Evolutionary conservation across 2,329 filamentous ascomycete genomes (phyloP), one percentile per base, ranked within the genome.

Genomic region (Cercospora zeina): DNA sequence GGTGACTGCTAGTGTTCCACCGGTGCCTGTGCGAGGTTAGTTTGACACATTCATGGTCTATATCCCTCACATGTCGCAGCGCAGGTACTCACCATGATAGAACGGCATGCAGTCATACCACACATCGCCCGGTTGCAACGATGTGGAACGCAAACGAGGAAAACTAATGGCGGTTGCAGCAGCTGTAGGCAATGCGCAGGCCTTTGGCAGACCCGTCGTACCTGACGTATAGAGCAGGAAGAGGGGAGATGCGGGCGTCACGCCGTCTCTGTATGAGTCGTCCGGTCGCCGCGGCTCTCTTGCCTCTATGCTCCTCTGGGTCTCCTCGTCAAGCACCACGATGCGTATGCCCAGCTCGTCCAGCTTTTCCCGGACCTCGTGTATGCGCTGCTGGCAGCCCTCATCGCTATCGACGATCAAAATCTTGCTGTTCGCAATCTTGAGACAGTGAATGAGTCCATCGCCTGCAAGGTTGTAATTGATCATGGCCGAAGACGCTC

Each of bases 21-120:
- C 89, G 0, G 89, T 92, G 13, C 88, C 56, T 59, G 34, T 33
- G 11, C 11, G 19, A 33, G 27, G 54, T 56, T n/a, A 56, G 54
- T 9, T 14, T 53, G 30, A 21, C 19, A 11, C 42, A 24, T 21
- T 16, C 19, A n/a, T 11, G 19, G 27, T 11, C 16, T 27, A 8
- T 8, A 11, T 9, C 27, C 49, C 49, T 51, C 49, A 33, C 49
- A 14, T 13, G 27, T 4, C 24, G 16, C 24, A 19, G 16, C 4
- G 2, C 19, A 9, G 16, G 16, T 24, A 13, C 56, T 51, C 13
- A 59, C 56, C 89, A 73, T 93, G 89, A 71, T 91, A 92, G 33
- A 90, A 77, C 0, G 85, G 89, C 89, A 92, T 92, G 74, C 87
- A 89, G 71, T 86, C 83, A 71, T 91, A 92, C 83, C 87, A 91